Evolutionary conservation across 345 rosid species (phyloP).

Genomic region (Camelina neglecta): DNA sequence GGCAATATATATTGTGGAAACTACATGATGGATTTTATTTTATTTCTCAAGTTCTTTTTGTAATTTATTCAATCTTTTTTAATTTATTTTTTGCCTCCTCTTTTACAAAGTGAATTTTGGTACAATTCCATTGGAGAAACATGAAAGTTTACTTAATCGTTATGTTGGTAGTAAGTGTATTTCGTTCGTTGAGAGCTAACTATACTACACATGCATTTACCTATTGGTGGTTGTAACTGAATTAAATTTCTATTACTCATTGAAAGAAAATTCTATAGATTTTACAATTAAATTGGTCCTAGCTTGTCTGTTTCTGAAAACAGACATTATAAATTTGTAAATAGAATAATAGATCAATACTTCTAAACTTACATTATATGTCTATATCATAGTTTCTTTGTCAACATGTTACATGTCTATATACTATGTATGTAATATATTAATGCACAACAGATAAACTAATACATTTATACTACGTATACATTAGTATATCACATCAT

Average conservation of each 20-base stretch:
- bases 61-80: no score
- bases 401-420: not conserved
- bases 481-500: not conserved
- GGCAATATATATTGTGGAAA: not conserved
- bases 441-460: not conserved
- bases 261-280: not conserved
- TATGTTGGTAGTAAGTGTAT: not conserved
- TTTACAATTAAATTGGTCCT: not conserved
- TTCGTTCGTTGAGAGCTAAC: not conserved
- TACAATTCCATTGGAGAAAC: not conserved
- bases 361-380: not conserved
- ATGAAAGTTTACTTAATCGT: not conserved
- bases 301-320: not conserved
- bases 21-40: not conserved
- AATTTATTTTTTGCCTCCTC: not conserved
- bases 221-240: conserved; percentile 16
- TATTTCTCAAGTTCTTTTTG: no score
- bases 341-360: not conserved
- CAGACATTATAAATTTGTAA: not conserved
- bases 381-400: not conserved
- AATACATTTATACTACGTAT: not conserved
- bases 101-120: not conserved
- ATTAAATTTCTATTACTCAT: not conserved
- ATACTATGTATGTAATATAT: not conserved
- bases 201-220: not conserved